Evolutionary conservation across 352 stramenopile species (phyloP), one percentile per base, ranked within the genome.

Genomic region (Globisporangium nunn): DNA sequence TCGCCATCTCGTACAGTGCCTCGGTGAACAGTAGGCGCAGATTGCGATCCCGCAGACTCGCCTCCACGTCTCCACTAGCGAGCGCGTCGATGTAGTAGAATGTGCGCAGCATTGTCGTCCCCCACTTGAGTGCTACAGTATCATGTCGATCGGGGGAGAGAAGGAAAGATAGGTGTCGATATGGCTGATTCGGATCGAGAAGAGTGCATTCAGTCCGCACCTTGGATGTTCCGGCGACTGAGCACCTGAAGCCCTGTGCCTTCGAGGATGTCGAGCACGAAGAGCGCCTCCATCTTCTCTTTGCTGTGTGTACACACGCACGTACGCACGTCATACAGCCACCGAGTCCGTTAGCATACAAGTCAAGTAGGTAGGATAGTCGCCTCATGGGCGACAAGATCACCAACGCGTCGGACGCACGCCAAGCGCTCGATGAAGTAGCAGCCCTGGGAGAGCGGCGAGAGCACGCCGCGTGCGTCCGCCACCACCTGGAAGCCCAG

Each of bases 81-180:
- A 92, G 60, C 1, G 81, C 82, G 39, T 88, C 88, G 47, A 92
- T 66, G 50, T 87, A 88, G 59, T 94, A 92, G 48, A 94, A 90
- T 45, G 71, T 74, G 4, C 76, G 83, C 39, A 91, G 40, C 76
- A 92, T 88, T 28, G 79, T 76, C 57, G 74, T 81, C 28, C 81
- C 83, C 84, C 84, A 94, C 56, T 92, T 90, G 18, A 92, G 68
- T 29, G 80, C 84, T 87, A 58, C 4, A 30, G 4, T 1, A 11
- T 47, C 28, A 14, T 23, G 23, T 23, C 23, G 23, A 23, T 23
- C 23, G 23, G 23, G 23, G 23, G 1, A 56, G 4, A 54, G 10
- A 45, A 1, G 45, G 15, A 8, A 8, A 30, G 5, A 14, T 23
- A 28, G 23, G 15, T 33, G 10, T 37, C 10, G 37, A 4, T 8